phyloP scores from a whole-genome alignment of 306 rosid species.

The Pterocarpus macrocarpus region DNA sequence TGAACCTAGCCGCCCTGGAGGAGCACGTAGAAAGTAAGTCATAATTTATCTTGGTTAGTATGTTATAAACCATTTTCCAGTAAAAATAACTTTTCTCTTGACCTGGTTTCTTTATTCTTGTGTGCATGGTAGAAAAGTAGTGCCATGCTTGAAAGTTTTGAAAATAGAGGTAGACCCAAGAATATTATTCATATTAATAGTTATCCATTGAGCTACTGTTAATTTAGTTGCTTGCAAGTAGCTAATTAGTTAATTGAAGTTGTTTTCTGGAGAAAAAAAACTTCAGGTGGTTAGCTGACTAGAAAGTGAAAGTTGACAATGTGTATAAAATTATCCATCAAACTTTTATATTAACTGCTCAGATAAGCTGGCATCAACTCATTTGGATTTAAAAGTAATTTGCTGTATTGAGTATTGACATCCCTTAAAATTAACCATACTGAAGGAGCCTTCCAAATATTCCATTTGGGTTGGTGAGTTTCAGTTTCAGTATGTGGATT shows the following conservation, averaged over 20 bases:
- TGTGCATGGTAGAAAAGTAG: constrained; percentile 4
- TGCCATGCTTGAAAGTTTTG: constrained; percentile 25
- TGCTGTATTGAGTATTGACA: not conserved
- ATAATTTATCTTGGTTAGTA: constrained; percentile 27
- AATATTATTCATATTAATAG: not conserved
- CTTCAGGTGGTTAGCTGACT: not conserved
- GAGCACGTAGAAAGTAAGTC: constrained; percentile 93
- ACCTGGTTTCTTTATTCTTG: constrained; percentile 22
- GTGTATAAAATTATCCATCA: not conserved
- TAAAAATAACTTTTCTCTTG: not conserved
- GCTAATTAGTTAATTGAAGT: constrained; percentile 18
- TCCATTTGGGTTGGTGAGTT: no score
- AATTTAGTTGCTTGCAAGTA: not conserved
- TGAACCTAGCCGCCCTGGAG: constrained; percentile 99
- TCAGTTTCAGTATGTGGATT: no score
- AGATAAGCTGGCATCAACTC: not conserved
- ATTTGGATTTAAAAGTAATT: not conserved
- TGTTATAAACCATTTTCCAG: not conserved
- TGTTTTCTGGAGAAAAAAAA: not conserved
- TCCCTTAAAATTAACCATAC: not conserved
- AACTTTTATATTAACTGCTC: not conserved
- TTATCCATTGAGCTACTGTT: not conserved
- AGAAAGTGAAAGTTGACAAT: not conserved
- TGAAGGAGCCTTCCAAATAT: no score
- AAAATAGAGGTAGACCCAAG: not conserved